phyloP scores from a whole-genome alignment of 805 yeast species.

The Hermanozyma aechmeae region DNA sequence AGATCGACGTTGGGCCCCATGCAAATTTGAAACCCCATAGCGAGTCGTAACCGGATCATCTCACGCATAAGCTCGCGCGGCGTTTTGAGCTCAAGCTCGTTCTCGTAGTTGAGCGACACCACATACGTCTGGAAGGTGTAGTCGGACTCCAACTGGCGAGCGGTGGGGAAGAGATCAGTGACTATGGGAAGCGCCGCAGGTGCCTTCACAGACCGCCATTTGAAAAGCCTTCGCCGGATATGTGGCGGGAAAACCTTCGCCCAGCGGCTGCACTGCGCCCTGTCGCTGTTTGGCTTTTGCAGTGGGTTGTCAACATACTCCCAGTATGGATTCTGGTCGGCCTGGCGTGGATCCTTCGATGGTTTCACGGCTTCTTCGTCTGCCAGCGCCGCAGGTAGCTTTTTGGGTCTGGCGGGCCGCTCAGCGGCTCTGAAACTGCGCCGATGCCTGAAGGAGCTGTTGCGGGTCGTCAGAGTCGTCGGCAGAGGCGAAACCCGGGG shows the following conservation, averaged over 20 bases:
- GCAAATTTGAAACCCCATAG: slow-evolving; percentile 87
- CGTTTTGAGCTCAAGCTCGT: slow-evolving; percentile 39
- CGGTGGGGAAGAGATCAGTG: slow-evolving; percentile 67
- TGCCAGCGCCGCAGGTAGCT: no score
- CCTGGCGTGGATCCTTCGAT: slow-evolving; percentile 2
- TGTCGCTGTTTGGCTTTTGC: slow-evolving; percentile 44
- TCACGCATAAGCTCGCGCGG: slow-evolving; percentile 62
- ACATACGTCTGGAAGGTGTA: slow-evolving; percentile 81
- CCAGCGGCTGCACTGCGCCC: slow-evolving; percentile 73
- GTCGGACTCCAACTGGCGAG: slow-evolving; percentile 56
- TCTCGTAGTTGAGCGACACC: slow-evolving; percentile 56
- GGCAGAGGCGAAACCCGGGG: not conserved
- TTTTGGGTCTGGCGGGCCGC: no score
- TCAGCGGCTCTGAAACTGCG: no score
- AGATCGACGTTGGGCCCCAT: slow-evolving; percentile 58
- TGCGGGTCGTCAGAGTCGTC: no score
- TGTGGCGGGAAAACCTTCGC: slow-evolving; percentile 76
- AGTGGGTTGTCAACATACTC: slow-evolving; percentile 58
- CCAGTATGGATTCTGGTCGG: slow-evolving; percentile 19
- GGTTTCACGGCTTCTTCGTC: slow-evolving; percentile 1
- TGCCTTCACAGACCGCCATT: slow-evolving; percentile 88
- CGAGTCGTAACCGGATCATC: slow-evolving; percentile 75
- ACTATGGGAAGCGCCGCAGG: slow-evolving; percentile 90
- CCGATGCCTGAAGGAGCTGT: no score
- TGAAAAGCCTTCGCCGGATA: slow-evolving; percentile 57